Conservation (phyloP, 805 yeast species). For the Diddensiella santjacobensis region DNA sequence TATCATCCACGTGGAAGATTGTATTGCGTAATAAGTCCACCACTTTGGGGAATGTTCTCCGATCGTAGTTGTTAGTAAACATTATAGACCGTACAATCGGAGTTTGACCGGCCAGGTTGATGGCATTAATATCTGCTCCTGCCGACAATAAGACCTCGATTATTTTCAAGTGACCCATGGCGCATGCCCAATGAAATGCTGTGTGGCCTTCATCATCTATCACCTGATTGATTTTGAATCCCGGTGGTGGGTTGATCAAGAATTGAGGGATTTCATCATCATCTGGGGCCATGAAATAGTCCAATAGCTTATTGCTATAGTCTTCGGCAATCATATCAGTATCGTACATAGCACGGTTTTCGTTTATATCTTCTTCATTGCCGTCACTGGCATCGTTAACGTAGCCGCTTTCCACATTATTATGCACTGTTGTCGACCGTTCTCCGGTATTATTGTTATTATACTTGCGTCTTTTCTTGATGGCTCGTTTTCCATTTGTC, state of each 20-base stretch:
- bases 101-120: constrained; percentile 74
- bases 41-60: constrained; percentile 73
- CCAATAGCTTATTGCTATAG: constrained; percentile 41
- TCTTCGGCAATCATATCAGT: constrained; percentile 18
- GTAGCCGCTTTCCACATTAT: constrained; percentile 8
- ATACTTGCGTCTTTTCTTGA: constrained; percentile 4
- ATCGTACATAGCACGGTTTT: constrained; percentile 6
- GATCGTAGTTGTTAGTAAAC: constrained; percentile 82
- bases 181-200: constrained; percentile 95
- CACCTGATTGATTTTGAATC: constrained; percentile 67
- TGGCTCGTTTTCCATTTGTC: constrained; percentile 6
- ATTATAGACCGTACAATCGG: constrained; percentile 81
- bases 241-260: constrained; percentile 57
- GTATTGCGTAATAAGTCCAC: constrained; percentile 74
- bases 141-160: constrained; percentile 69
- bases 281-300: constrained; percentile 54
- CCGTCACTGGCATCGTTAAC: constrained; percentile 7
- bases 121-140: constrained; percentile 64
- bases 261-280: constrained; percentile 62
- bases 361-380: constrained; percentile 5
- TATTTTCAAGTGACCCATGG: constrained; percentile 81
- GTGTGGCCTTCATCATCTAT: constrained; percentile 95
- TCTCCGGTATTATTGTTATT: constrained; percentile 8
- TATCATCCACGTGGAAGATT: constrained; percentile 72
- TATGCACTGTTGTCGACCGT: constrained; percentile 10